phyloP scores from a whole-genome alignment of 2,329 filamentous ascomycete species.

The Colletotrichum lentis region DNA sequence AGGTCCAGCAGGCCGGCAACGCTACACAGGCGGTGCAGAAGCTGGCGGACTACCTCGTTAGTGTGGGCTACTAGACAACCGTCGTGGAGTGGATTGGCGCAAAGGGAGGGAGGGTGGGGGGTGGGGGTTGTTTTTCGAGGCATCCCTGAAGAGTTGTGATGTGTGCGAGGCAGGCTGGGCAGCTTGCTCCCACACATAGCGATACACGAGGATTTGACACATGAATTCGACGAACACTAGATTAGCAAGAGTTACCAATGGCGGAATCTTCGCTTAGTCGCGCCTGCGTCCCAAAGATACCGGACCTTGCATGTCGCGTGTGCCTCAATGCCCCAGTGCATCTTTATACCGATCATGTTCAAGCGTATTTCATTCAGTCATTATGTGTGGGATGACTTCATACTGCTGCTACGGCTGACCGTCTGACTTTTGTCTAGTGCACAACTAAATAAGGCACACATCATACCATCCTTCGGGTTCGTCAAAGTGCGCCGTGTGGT shows the following conservation, averaged over 20 bases:
- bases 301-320: slow-evolving; percentile 5
- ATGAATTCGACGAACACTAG: slow-evolving; percentile 38
- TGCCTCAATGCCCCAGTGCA: neutral
- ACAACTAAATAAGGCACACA: slow-evolving; percentile 15
- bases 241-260: slow-evolving; percentile 37
- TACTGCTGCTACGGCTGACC: neutral
- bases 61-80: slow-evolving; percentile 73
- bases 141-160: slow-evolving; percentile 19
- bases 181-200: slow-evolving; percentile 32
- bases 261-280: slow-evolving; percentile 34
- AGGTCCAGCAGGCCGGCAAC: slow-evolving; percentile 75
- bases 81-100: slow-evolving; percentile 19
- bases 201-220: slow-evolving; percentile 34
- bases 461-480: neutral
- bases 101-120: slow-evolving; percentile 7
- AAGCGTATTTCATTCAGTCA: slow-evolving; percentile 27
- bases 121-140: slow-evolving; percentile 3
- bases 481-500: slow-evolving; percentile 38
- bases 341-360: neutral
- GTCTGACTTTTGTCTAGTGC: neutral
- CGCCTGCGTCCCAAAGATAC: slow-evolving; percentile 14
- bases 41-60: slow-evolving; percentile 87
- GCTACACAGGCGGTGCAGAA: slow-evolving; percentile 81
- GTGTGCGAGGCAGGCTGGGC: slow-evolving; percentile 36
- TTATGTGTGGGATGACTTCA: slow-evolving; percentile 8